Base-by-base conservation (phyloP, 805 yeast species). In the Teunomyces atbi region DNA sequence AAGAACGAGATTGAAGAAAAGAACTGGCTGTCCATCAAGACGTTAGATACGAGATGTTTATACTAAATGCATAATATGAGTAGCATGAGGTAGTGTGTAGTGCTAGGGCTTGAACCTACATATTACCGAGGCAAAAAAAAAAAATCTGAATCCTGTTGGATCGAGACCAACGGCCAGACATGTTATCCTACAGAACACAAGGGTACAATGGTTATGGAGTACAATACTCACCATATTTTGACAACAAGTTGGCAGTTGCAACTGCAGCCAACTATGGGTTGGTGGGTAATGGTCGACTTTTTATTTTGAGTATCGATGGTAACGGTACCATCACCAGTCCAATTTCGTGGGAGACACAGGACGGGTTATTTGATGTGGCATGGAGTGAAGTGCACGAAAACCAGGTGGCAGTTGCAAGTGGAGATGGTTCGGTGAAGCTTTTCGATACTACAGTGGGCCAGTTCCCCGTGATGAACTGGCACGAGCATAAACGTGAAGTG, bases 331-430 rank as follows among this genome's bases (percentile, higher is more conserved):
- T 89, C 13, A 57, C 58, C 4, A 76, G 76, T 33, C 81, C 79
- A 39, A 66, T 75, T 4, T 63, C 77, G 12, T 92, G 88, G 70
- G 89, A 89, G 50, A 92, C 98, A 0, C 97, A 92, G 64, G 99
- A 92, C 66, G 96, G 97, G 5, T 70, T 91, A 13, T 90, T 88
- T 58, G 95, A 88, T 57, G 68, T 86, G 1, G 80, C 92, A 0
- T 92, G 98, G 98, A 86, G 91, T 46, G 99, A 92, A 62, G 45
- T 74, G 5, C 92, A 92, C 64, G 97, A 90, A 50, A 90, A 89
- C 64, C 98, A 91, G 56, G 77, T 87, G 1, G 77, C 81, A 3
- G 82, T 81, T 0, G 92, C 96, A 15, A 82, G 86, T 50, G 99
- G 99, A 1, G 99, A 92, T 66, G 98, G 98, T 0, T 73, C 89